Percentiles rank a stretch among this genome's conserved stretches.
Conservation (phyloP, 352 stramenopile species). For the Thraustochytrium striatum region DNA sequence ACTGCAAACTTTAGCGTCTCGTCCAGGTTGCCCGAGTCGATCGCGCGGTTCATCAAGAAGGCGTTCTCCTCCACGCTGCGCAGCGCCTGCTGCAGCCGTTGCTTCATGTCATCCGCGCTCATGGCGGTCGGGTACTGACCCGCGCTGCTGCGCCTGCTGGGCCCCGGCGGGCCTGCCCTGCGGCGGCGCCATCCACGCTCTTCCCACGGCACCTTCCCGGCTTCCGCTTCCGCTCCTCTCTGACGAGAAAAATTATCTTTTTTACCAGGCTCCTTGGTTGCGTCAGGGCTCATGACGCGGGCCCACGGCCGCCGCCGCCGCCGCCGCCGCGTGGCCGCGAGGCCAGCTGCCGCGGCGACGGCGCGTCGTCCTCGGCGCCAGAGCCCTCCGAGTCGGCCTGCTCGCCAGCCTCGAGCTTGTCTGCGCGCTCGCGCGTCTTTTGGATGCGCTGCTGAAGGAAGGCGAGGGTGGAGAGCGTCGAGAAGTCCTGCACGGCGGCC, state of each 20-base stretch:
- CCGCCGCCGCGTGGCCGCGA: no score
- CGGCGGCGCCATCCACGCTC: no score
- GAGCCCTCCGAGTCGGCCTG: background rate
- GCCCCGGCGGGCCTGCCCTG: background rate
- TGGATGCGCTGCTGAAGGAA: constrained; percentile 37
- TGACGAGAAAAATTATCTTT: no score
- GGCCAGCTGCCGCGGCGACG: no score
- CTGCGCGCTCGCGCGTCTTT: background rate
- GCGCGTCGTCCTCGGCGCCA: constrained; percentile 29
- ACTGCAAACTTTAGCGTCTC: constrained; percentile 71
- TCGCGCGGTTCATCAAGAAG: constrained; percentile 76
- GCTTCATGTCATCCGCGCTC: constrained; percentile 58
- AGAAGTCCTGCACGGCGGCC: constrained; percentile 25
- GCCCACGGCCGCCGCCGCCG: no score
- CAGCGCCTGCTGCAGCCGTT: constrained; percentile 69
- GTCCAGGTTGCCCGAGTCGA: constrained; percentile 64
- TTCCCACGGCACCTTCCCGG: no score
- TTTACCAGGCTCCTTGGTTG: no score
- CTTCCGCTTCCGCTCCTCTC: no score
- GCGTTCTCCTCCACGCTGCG: constrained; percentile 67
- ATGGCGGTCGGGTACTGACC: constrained; percentile 21
- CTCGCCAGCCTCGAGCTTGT: background rate
- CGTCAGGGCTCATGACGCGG: no score
- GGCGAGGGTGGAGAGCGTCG: constrained; percentile 26
- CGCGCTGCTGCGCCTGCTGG: background rate